Percentiles rank a stretch among this genome's conserved stretches.
Evolutionary conservation across 2,329 filamentous ascomycete species (phyloP).

Genomic region (Rachicladosporium sp.): DNA sequence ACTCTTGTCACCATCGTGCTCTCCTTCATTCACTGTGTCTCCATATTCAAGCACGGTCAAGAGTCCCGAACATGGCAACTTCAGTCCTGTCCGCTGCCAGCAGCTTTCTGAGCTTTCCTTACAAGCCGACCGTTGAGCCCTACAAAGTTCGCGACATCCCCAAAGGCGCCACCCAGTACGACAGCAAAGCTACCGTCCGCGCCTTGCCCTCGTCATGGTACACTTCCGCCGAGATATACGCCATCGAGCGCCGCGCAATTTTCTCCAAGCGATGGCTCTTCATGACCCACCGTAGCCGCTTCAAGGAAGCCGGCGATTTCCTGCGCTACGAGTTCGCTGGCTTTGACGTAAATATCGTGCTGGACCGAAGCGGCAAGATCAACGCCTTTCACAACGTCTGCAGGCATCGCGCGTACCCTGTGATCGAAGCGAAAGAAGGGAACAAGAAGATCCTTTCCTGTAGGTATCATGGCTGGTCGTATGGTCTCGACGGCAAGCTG

Average conservation of each 20-base stretch:
- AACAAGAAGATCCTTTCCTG: slow-evolving; percentile 42
- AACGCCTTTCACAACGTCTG: slow-evolving; percentile 51
- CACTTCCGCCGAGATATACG: slow-evolving; percentile 21
- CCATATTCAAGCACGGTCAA: no score
- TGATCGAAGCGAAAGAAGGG: slow-evolving; percentile 40
- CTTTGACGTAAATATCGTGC: slow-evolving; percentile 38
- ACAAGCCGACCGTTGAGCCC: no score
- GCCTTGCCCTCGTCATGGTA: background rate
- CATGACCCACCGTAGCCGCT: slow-evolving; percentile 40
- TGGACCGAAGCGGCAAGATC: slow-evolving; percentile 39
- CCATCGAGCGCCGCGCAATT: slow-evolving; percentile 37
- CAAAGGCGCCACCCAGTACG: no score
- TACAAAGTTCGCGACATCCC: no score
- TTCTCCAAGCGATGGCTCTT: slow-evolving; percentile 42
- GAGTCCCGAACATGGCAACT: no score
- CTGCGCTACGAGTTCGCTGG: slow-evolving; percentile 41
- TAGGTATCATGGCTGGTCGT: slow-evolving; percentile 51
- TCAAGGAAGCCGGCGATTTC: slow-evolving; percentile 43
- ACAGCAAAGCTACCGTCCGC: background rate
- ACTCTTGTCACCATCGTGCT: no score
- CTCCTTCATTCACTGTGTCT: no score
- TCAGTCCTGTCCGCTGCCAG: no score
- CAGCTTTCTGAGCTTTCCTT: no score
- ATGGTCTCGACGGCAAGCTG: slow-evolving; percentile 42
- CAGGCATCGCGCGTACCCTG: slow-evolving; percentile 46